Base-by-base conservation (phyloP, 129 eudicot species). In the Flaveria trinervia region DNA sequence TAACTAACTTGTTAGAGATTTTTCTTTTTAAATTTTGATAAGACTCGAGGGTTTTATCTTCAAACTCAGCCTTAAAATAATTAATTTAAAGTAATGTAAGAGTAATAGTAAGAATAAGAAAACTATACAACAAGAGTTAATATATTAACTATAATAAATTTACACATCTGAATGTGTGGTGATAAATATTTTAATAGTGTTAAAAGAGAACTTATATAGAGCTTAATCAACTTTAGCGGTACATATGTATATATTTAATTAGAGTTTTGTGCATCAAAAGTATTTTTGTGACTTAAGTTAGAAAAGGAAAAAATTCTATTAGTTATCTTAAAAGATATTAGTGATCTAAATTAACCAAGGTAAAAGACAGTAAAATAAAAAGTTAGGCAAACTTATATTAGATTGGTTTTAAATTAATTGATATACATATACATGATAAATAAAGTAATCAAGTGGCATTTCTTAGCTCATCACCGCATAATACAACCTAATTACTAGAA, bases 401-500 rank as follows among this genome's bases (percentile, higher is more conserved):
- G 2, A 61, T 59, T 2, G 33, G 17, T 36, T 61, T 26, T 26
- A 26, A 25, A 13, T 61, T 44, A 62, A 61, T 13, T 26, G 16
- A 1, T 64, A 30, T 61, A 64, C 11, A 62, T 30, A 30, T 1
- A 30, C 36, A 30, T 30, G 5, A 30, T 62, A 28, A 62, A 5
- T 30, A 64, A 64, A 64, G 46, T 64, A 64, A 66, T 41, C 20
- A 17, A 66, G 71, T 39, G 70, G 49, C 23, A 36, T 15, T 65
- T 33, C 70, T 33, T 65, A 65, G 48, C 36, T 65, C 70, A 65
- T 65, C 50, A 39, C 51, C 71, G 41, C 71, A 39, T 41, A 39
- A 66, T 66, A 26, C 51, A 6, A 66, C 51, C 41, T 66, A 39
- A 39, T 66, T 66, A 66, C 14, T 66, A 39, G 71, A 41, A 39